Evolutionary conservation across 2,329 filamentous ascomycete genomes (phyloP), one percentile per base, ranked within the genome.

Genomic region (Fonsecaea monophora): DNA sequence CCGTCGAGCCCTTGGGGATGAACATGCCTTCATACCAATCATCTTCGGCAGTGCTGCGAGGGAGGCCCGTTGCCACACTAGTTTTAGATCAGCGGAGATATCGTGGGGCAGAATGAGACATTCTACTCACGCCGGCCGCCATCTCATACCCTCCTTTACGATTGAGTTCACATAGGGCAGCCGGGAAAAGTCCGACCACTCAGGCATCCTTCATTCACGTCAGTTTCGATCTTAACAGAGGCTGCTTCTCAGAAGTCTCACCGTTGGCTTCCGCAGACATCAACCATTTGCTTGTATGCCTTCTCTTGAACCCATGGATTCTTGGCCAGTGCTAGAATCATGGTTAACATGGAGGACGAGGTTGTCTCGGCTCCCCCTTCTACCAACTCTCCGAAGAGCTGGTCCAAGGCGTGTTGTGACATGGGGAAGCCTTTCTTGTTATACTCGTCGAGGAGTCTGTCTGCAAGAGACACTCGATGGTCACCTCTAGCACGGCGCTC

Each of bases 281-380:
- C 70, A 65, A 87, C 84, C 12, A 87, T 73, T 56, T 82, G 77
- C 8, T 74, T 75, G 68, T 81, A 80, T 0, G 81, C 83, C 68
- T 84, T 85, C n/a, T 71, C 69, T 63, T 85, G 83, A 53, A 85
- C 82, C 9, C 82, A 79, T 0, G 82, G 82, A 40, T 82, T 82
- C 15, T 84, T 77, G 12, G 78, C 80, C 73, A 86, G 57, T 2
- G 53, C n/a, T 40, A 68, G 38, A 1, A 68, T 65, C n/a, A 37
- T 56, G 15, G 62, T 65, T 38, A 68, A 58, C 13, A 58, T 58
- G 13, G 66, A 56, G 7, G 61, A 61, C 6, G 66, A 35, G 7
- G 66, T 68, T 4, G 66, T 68, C 18, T 68, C 66, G 18, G 66
- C 61, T 37, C 66, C 66, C 21, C 63, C 63, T 53, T 65, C 63